Conservation (phyloP, 192 early-diverging fungal species). For the Haplosporangium gracile region DNA sequence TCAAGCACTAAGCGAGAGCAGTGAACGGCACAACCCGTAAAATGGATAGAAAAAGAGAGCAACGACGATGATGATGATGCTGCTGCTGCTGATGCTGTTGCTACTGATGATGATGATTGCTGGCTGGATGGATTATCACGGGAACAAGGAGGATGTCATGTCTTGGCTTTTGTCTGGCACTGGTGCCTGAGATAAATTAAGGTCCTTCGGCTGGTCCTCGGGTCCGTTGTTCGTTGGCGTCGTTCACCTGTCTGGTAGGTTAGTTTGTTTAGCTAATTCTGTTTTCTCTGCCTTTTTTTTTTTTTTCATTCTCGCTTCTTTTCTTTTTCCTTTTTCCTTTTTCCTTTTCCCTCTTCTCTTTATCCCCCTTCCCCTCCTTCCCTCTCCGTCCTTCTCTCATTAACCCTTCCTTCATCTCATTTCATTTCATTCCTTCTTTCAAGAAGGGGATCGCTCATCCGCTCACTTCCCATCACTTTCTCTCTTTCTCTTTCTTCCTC, state of each 20-base stretch:
- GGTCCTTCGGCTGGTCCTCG: not conserved
- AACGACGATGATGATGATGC: too few species aligned
- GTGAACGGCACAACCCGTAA: too few species aligned
- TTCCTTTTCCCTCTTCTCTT: not conserved
- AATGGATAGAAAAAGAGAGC: too few species aligned
- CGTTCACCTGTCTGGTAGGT: not conserved
- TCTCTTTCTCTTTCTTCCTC: too few species aligned
- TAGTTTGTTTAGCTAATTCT: not conserved
- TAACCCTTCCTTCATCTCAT: not conserved
- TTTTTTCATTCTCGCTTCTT: not conserved
- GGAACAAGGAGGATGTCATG: too few species aligned
- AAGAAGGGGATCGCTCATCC: not conserved
- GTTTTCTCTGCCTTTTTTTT: not conserved
- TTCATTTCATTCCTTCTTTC: not conserved
- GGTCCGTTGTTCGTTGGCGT: not conserved
- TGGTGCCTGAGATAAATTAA: not conserved
- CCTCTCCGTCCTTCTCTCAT: not conserved
- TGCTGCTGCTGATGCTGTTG: too few species aligned
- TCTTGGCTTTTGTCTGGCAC: too few species aligned
- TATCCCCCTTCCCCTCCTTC: not conserved
- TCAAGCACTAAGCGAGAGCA: too few species aligned
- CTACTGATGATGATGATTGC: too few species aligned
- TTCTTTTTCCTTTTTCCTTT: not conserved
- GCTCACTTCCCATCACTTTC: too few species aligned
- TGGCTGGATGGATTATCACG: too few species aligned